Evolutionary conservation across 2,329 filamentous ascomycete species (phyloP).

Genomic region (Penicillium janthinellum): DNA sequence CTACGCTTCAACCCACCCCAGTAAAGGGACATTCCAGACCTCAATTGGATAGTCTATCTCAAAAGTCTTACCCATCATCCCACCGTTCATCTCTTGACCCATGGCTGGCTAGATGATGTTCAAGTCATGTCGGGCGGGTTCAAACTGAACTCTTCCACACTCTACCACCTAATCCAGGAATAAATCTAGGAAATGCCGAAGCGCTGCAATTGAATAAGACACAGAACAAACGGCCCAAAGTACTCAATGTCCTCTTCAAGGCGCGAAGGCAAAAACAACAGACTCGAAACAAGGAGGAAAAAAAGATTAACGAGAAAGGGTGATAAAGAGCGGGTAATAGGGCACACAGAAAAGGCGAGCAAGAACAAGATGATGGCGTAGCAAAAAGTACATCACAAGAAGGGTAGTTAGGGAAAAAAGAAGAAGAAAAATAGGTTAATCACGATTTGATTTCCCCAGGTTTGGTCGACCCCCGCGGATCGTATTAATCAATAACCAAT

Average conservation of each 20-base stretch:
- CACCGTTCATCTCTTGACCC: too few relatives aligned
- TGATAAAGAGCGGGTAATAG: constrained; percentile 29
- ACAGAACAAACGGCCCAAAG: constrained; percentile 21
- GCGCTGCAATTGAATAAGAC: constrained; percentile 33
- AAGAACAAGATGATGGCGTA: constrained; percentile 32
- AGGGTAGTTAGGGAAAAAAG: constrained; percentile 20
- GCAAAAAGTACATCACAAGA: constrained; percentile 34
- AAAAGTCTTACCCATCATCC: too few relatives aligned
- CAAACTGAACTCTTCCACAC: neutral
- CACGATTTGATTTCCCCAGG: constrained; percentile 13
- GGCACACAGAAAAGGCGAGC: constrained; percentile 31
- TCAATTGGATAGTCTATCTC: neutral
- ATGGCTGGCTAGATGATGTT: too few relatives aligned
- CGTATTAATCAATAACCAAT: constrained; percentile 26
- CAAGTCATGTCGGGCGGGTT: too few relatives aligned
- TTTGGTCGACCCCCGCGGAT: constrained; percentile 19
- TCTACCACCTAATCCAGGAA: neutral
- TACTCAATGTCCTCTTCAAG: neutral
- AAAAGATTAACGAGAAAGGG: constrained; percentile 21
- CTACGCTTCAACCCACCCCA: too few relatives aligned
- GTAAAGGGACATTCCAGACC: neutral
- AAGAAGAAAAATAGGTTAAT: neutral
- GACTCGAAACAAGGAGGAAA: neutral
- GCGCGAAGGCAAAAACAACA: neutral
- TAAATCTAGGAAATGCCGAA: constrained; percentile 24